Evolutionary conservation across 1,284 basidiomycete genomes (phyloP), one percentile per base, ranked within the genome.

Genomic region (Cryptococcus hybrid): DNA sequence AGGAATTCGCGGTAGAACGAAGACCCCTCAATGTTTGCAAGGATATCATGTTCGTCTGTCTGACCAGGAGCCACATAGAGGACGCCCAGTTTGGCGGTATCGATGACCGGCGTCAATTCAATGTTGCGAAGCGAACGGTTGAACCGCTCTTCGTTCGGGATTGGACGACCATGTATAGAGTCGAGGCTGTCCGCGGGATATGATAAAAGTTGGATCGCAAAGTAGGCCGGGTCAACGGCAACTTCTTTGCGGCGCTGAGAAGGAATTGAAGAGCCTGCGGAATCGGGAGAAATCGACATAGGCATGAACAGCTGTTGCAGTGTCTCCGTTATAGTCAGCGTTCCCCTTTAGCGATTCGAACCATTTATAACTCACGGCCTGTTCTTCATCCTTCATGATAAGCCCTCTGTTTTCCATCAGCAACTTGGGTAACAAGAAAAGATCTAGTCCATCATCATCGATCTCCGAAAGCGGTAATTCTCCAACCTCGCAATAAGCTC

Each of bases 41-140:
- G 83, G 56, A 99, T 98, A 59, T 96, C 92, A 7, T 79, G 78
- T 72, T 99, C 95, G 30, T 84, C 80, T 11, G 82, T 87, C 76
- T 99, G 96, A 0, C 90, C 90, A 2, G 92, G 90, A 0, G 89
- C 95, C 46, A 95, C 95, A 71, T 98, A 99, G 77, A 99, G 82
- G 43, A 99, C 89, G 3, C 93, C 96, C 44, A 99, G 89, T 78
- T 96, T 95, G 79, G 97, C 91, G 1, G 92, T 95, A 76, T 99
- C 96, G 62, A 99, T 96, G 61, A 98, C 93, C 0, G 94, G 93
- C 53, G 90, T 89, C 46, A 85, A 82, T 69, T 98, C 93, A 38
- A 99, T 82, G 3, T 83, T 84, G 12, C 84, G 82, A 64, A 94
- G 82, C 3, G 85, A 78, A 40, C 91, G 85, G 2, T 83, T 80